Evolutionary conservation across 2,329 filamentous ascomycete genomes (phyloP).

Genomic region (Ceratocystis harringtonii): DNA sequence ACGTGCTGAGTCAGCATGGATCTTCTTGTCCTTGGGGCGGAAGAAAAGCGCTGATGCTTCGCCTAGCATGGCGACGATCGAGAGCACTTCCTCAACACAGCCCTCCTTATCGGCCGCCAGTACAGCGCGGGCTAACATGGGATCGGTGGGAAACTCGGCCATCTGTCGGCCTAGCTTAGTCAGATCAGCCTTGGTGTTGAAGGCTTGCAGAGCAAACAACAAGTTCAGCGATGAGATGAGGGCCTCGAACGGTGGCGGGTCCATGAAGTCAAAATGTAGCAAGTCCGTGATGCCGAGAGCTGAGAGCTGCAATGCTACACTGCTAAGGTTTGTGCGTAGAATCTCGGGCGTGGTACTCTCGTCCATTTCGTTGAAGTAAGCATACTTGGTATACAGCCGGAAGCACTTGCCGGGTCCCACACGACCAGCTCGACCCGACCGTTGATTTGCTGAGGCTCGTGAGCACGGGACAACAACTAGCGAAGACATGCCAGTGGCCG

Average conservation of each 20-base stretch:
- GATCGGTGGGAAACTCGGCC: constrained; percentile 87
- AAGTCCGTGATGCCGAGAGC: constrained; percentile 84
- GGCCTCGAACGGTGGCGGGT: constrained; percentile 76
- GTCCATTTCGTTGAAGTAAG: constrained; percentile 88
- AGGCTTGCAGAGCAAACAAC: constrained; percentile 74
- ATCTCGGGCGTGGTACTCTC: constrained; percentile 89
- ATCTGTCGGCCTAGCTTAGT: constrained; percentile 87
- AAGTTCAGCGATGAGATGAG: constrained; percentile 81
- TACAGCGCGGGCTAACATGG: constrained; percentile 79
- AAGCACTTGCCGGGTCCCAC: constrained; percentile 89
- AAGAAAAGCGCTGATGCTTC: constrained; percentile 86
- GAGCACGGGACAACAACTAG: constrained; percentile 84
- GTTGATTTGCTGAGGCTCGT: constrained; percentile 80
- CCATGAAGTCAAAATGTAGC: constrained; percentile 91
- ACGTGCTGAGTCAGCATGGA: constrained; percentile 82
- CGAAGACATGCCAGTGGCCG: constrained; percentile 81
- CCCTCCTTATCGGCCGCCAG: constrained; percentile 77
- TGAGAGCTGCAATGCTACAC: constrained; percentile 73
- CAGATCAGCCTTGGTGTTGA: constrained; percentile 77
- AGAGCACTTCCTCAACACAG: constrained; percentile 87
- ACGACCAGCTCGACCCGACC: constrained; percentile 82
- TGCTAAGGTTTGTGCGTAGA: constrained; percentile 73
- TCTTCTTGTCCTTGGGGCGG: constrained; percentile 91
- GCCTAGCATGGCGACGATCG: constrained; percentile 85
- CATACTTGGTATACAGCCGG: constrained; percentile 81